Evolutionary conservation across 2,329 filamentous ascomycete species (phyloP).

Genomic region (Monosporascus cannonballus): DNA sequence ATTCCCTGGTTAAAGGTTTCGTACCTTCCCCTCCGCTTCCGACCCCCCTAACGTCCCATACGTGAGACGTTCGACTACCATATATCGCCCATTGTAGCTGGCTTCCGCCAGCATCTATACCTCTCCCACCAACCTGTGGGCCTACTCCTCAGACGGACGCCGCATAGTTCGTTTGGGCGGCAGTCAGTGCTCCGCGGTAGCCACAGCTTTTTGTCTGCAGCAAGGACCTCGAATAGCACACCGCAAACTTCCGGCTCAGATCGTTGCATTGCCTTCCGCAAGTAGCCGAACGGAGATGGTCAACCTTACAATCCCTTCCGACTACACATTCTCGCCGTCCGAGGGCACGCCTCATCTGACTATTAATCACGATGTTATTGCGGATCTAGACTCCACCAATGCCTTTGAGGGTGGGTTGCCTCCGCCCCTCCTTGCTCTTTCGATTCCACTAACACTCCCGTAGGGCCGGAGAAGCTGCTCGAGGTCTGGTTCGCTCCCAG

Average conservation of each 20-base stretch:
- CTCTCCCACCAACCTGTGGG: conserved; percentile 67
- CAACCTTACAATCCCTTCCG: conserved; percentile 69
- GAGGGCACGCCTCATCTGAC: conserved; percentile 83
- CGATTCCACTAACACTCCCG: neutral
- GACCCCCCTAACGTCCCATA: conserved; percentile 85
- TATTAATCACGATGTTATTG: conserved; percentile 91
- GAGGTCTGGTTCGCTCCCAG: conserved; percentile 97
- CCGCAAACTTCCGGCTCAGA: conserved; percentile 11
- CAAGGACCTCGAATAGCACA: conserved; percentile 12
- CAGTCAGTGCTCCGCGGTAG: conserved; percentile 92
- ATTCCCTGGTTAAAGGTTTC: conserved; percentile 84
- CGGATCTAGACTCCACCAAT: conserved; percentile 89
- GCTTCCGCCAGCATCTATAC: conserved; percentile 73
- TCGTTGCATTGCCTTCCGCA: conserved; percentile 17
- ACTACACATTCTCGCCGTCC: conserved; percentile 78
- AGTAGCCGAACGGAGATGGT: conserved; percentile 63
- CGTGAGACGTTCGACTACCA: conserved; percentile 53
- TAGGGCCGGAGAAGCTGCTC: conserved; percentile 90
- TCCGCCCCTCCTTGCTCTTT: conserved; percentile 4
- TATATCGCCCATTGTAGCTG: conserved; percentile 59
- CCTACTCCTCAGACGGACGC: conserved; percentile 95
- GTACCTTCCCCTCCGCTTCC: conserved; percentile 73
- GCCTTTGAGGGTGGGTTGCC: conserved; percentile 74
- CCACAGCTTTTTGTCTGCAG: conserved; percentile 26
- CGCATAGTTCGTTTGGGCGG: conserved; percentile 94